Evolutionary conservation across 2,329 filamentous ascomycete genomes (phyloP).

Genomic region (Claviceps sp.): DNA sequence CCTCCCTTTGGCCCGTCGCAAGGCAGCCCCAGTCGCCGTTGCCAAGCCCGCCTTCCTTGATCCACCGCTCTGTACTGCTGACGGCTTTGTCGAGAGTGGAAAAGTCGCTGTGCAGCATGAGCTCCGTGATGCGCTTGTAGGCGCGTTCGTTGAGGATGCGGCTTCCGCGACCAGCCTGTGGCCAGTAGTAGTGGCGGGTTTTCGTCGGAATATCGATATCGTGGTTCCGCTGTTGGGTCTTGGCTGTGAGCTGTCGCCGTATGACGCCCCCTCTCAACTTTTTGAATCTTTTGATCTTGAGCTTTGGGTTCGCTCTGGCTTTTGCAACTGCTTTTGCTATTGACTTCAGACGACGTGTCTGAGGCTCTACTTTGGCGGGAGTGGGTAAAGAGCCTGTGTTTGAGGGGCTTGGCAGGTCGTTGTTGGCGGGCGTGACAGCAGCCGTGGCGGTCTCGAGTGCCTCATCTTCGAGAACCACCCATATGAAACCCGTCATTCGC

Average conservation of each 20-base stretch:
- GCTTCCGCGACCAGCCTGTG: conserved; percentile 44
- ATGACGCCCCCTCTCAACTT: conserved; percentile 46
- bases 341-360: neutral
- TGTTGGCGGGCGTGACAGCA: neutral
- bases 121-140: conserved; percentile 55
- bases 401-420: conserved; percentile 14
- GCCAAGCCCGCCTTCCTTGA: conserved; percentile 48
- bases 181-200: conserved; percentile 56
- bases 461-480: conserved; percentile 65
- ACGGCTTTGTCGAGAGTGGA: conserved; percentile 47
- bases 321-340: conserved; percentile 9
- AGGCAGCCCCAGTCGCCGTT: conserved; percentile 36
- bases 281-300: conserved; percentile 26
- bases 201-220: conserved; percentile 34
- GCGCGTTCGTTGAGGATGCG: conserved; percentile 48
- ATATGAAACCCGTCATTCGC: conserved; percentile 83
- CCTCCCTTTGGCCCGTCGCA: conserved; percentile 30
- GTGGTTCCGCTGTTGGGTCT: conserved; percentile 40
- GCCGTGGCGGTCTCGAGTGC: neutral
- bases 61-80: conserved; percentile 56
- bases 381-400: conserved; percentile 21
- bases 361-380: conserved; percentile 13
- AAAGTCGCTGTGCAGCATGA: conserved; percentile 64
- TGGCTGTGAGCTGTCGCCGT: conserved; percentile 50
- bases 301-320: conserved; percentile 15